A percentile compares a stretch with the other conserved stretches of the same genome.
Evolutionary conservation across 148 eudicot genomes (phyloP).

Genomic region (Arbutus unedo): DNA sequence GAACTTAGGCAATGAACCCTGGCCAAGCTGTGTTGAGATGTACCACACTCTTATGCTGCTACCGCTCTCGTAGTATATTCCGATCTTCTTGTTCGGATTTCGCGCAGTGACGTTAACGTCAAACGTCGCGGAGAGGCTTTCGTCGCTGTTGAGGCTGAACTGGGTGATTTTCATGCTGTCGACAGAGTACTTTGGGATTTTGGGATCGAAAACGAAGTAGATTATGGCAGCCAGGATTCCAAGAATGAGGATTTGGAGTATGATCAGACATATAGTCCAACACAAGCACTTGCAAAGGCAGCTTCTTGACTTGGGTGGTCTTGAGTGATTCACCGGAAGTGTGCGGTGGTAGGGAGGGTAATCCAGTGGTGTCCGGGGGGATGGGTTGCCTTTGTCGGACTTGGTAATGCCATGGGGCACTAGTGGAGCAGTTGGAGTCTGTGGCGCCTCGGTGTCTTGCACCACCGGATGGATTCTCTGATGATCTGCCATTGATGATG

Average conservation of each 20-base stretch:
- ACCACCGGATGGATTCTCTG: slow-evolving; percentile 42
- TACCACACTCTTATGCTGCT: slow-evolving; percentile 54
- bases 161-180: slow-evolving; percentile 46
- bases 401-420: slow-evolving; percentile 27
- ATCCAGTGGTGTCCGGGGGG: background rate
- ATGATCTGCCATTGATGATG: background rate
- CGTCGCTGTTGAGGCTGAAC: slow-evolving; percentile 34
- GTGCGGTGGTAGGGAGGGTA: slow-evolving; percentile 24
- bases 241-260: slow-evolving; percentile 34
- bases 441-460: slow-evolving; percentile 33
- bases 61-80: slow-evolving; percentile 61
- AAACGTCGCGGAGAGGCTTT: slow-evolving; percentile 52
- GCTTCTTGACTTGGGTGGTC: slow-evolving; percentile 35
- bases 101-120: slow-evolving; percentile 58
- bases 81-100: slow-evolving; percentile 73
- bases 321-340: slow-evolving; percentile 27
- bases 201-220: slow-evolving; percentile 59
- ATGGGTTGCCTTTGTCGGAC: slow-evolving; percentile 34
- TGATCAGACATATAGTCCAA: slow-evolving; percentile 33
- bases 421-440: slow-evolving; percentile 32
- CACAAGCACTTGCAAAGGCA: slow-evolving; percentile 40
- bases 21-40: slow-evolving; percentile 46
- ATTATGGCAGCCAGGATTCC: slow-evolving; percentile 48
- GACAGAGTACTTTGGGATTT: slow-evolving; percentile 64
- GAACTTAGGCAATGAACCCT: slow-evolving; percentile 65